A percentile compares a stretch with the other conserved stretches of the same genome.
Evolutionary conservation across 805 yeast genomes (phyloP).

Genomic region (Komagataella ulmi): DNA sequence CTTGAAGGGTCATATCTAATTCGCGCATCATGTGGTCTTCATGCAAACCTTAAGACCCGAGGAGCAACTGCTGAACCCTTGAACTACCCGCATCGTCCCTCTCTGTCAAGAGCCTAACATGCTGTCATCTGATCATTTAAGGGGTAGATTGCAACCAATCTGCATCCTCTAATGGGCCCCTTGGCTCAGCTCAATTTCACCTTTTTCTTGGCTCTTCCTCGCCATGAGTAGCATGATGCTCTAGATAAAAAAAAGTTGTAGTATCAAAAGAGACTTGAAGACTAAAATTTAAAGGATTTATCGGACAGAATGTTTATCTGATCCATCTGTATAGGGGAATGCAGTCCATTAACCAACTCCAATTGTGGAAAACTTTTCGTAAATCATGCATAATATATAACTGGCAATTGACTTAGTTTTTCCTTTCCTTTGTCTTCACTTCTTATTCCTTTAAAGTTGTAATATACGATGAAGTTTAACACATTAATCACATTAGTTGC

Average conservation of each 20-base stretch:
- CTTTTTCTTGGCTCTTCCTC: background rate
- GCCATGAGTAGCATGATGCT: background rate
- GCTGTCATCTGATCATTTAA: background rate
- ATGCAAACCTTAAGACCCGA: background rate
- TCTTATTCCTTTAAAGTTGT: background rate
- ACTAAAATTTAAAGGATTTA: background rate
- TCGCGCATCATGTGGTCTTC: background rate
- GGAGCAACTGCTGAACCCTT: background rate
- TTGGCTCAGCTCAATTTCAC: background rate
- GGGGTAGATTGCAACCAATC: background rate
- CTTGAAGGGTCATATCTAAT: background rate
- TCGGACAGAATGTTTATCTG: background rate
- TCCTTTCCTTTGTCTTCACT: background rate
- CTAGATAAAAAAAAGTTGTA: background rate
- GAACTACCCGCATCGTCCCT: background rate
- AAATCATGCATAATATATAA: background rate
- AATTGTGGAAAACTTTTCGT: background rate
- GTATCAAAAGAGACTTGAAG: background rate
- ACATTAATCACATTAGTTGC: background rate
- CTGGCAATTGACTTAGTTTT: background rate
- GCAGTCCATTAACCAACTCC: background rate
- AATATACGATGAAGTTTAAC: background rate
- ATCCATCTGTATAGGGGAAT: background rate
- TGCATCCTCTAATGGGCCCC: too few species aligned
- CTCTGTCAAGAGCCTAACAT: background rate